Evolutionary conservation across 192 early-diverging fungal species (phyloP).

Genomic region (Coemansia aciculifera): DNA sequence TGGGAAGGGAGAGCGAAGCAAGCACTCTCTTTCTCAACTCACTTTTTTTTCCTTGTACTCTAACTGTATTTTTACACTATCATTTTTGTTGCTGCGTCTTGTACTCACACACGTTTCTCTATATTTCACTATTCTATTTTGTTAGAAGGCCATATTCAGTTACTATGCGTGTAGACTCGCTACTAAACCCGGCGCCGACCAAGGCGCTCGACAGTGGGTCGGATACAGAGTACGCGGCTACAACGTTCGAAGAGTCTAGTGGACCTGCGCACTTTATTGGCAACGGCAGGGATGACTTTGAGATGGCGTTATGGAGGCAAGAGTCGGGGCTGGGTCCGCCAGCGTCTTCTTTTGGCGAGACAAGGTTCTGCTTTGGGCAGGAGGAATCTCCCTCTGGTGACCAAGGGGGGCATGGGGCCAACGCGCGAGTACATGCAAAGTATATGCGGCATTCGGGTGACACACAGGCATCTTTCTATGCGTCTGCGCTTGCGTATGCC

Average conservation of each 20-base stretch:
- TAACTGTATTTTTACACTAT: neutral
- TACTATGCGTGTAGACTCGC: conserved; percentile 17
- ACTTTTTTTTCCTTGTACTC: neutral
- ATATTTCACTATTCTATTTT: neutral
- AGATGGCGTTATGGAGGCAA: conserved; percentile 30
- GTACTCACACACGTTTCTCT: neutral
- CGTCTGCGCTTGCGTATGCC: neutral
- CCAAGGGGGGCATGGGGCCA: neutral
- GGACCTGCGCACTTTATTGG: neutral
- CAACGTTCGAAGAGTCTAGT: neutral
- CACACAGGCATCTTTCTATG: neutral
- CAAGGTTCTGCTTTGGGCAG: neutral
- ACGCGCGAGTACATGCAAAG: neutral
- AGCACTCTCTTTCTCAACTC: neutral
- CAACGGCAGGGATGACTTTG: conserved; percentile 17
- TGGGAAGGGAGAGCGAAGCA: neutral
- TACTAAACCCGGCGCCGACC: conserved; percentile 12
- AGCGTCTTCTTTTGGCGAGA: neutral
- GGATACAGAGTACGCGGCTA: neutral
- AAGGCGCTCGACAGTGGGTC: neutral
- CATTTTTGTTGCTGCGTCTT: neutral
- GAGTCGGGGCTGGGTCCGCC: conserved; percentile 36
- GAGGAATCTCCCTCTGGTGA: neutral
- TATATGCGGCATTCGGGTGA: neutral
- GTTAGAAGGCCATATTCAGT: neutral